These are phyloP conservation scores for Byssothecium circinans DNA, from an alignment of 2,329 filamentous ascomycete species.

Conservation along the genomic window DNA sequence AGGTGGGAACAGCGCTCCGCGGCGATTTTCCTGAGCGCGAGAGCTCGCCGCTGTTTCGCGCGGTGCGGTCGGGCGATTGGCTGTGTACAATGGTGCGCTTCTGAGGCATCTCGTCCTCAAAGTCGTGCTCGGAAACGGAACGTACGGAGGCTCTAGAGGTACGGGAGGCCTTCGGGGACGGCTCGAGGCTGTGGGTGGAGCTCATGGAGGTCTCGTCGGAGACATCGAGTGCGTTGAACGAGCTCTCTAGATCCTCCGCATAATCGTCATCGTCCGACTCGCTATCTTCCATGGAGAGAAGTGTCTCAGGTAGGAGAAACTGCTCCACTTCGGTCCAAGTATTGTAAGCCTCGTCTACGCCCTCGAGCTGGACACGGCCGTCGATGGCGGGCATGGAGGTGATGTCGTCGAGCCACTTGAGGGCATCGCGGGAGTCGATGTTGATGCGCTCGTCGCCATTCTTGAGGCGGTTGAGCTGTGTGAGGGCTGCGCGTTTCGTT, in stretches of 20 bases:
- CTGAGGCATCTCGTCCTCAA: conserved; percentile 28
- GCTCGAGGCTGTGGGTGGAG: conserved; percentile 47
- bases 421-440: conserved; percentile 51
- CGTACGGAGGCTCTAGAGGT: conserved; percentile 45
- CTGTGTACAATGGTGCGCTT: conserved; percentile 20
- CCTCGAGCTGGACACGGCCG: conserved; percentile 49
- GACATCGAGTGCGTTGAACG: conserved; percentile 40
- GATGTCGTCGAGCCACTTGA: conserved; percentile 55
- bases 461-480: conserved; percentile 50
- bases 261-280: conserved; percentile 40
- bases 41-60: conserved; percentile 33
- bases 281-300: conserved; percentile 52
- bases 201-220: conserved; percentile 47
- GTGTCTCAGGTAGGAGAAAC: conserved; percentile 51
- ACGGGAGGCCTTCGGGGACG: conserved; percentile 43
- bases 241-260: conserved; percentile 42
- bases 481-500: conserved; percentile 44
- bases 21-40: conserved; percentile 24
- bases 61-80: conserved; percentile 21
- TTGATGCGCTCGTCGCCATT: conserved; percentile 46
- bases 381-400: conserved; percentile 48
- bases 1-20: conserved; percentile 40
- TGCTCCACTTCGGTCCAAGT: conserved; percentile 55
- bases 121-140: conserved; percentile 19
- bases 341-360: conserved; percentile 50